phyloP scores from a whole-genome alignment of 2,329 filamentous ascomycete genomes.

The Lachnellula arida region DNA sequence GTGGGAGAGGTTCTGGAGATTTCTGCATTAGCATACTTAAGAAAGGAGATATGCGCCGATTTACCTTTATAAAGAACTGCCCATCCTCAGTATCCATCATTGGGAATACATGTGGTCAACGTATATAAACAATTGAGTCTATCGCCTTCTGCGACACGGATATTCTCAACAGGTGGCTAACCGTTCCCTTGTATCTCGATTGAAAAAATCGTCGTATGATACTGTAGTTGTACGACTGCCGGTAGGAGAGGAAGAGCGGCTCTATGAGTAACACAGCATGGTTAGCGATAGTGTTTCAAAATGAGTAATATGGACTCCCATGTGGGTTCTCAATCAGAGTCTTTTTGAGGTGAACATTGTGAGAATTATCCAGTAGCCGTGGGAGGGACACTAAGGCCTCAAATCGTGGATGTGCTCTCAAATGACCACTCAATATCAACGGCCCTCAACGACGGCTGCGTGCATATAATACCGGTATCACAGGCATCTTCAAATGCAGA shows the following conservation, averaged over 20 bases:
- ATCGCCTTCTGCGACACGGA: slow-evolving; percentile 20
- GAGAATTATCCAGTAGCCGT: no score
- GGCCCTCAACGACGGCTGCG: not conserved
- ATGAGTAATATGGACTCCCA: not conserved
- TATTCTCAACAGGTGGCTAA: slow-evolving; percentile 17
- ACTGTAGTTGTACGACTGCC: slow-evolving; percentile 18
- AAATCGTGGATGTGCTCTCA: not conserved
- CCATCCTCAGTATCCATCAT: slow-evolving; percentile 73
- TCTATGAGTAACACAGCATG: slow-evolving; percentile 26
- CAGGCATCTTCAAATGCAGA: not conserved
- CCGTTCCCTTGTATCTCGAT: slow-evolving; percentile 25
- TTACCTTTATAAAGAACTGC: slow-evolving; percentile 81
- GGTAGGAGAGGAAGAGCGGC: slow-evolving; percentile 14
- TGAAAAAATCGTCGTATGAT: slow-evolving; percentile 10
- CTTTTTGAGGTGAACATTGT: no score
- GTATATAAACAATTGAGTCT: slow-evolving; percentile 16
- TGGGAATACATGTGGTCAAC: slow-evolving; percentile 43
- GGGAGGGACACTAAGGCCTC: not conserved
- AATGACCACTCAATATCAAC: not conserved
- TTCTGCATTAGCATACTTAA: not conserved
- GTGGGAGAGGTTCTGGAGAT: slow-evolving; percentile 76
- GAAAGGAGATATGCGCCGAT: slow-evolving; percentile 14
- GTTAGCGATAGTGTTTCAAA: slow-evolving; percentile 16
- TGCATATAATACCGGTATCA: slow-evolving; percentile 2
- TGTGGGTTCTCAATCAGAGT: no score